A percentile compares a stretch with the other conserved stretches of the same genome.
Evolutionary conservation across 106 monocot genomes (phyloP).

Genomic region (Dendrobium catenatum): DNA sequence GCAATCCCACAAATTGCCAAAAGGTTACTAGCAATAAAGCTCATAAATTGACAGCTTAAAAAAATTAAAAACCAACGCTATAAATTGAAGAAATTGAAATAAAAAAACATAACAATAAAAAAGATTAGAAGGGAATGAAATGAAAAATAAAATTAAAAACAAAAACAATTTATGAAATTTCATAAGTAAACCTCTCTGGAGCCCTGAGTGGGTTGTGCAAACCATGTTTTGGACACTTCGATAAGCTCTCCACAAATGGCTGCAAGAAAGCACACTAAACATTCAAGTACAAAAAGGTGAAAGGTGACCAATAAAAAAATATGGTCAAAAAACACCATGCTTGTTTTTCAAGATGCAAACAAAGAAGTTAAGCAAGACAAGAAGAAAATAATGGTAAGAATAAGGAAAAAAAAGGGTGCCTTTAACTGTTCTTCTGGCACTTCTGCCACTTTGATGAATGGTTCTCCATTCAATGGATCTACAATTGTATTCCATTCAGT

Average conservation of each 20-base stretch:
- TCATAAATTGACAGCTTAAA: not conserved
- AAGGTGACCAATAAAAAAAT: not conserved
- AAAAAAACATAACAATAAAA: not conserved
- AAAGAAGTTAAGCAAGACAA: not conserved
- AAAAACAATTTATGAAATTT: not conserved
- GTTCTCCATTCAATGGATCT: constrained; percentile 86
- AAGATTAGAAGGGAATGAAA: not conserved
- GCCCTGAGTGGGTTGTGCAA: constrained; percentile 85
- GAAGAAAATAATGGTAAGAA: not conserved
- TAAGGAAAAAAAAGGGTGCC: constrained; percentile 16
- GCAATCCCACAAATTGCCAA: too few species aligned
- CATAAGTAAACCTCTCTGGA: constrained; percentile 69
- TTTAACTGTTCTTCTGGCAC: constrained; percentile 61
- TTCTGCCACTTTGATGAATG: constrained; percentile 86
- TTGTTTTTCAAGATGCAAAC: not conserved
- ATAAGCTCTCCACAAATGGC: constrained; percentile 86
- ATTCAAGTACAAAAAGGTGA: not conserved
- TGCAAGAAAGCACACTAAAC: constrained; percentile 25
- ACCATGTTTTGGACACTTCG: constrained; percentile 84
- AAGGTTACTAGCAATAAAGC: not conserved
- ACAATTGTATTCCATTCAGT: constrained; percentile 51
- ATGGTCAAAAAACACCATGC: not conserved
- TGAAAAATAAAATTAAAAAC: not conserved
- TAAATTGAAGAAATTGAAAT: not conserved
- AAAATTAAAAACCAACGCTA: not conserved